Conservation (phyloP, 2,329 filamentous ascomycete genomes). For the Tothia fuscella region DNA sequence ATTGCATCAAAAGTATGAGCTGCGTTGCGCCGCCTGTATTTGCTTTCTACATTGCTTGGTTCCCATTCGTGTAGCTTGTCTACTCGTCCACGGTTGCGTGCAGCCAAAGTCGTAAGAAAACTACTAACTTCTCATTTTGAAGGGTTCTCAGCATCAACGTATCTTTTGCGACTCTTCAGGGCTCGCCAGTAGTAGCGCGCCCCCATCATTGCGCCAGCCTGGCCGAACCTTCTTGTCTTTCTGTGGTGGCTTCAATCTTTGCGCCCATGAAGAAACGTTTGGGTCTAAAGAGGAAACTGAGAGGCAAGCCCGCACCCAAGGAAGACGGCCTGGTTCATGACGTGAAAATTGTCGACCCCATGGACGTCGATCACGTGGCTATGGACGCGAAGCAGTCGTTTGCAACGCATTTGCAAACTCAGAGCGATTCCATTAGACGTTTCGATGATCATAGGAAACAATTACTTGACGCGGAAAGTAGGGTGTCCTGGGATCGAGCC, state of each 20-base stretch:
- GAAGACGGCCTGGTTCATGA: no score
- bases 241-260: neutral
- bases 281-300: conserved; percentile 1
- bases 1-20: no score
- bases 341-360: no score
- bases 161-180: conserved; percentile 1
- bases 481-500: conserved; percentile 3
- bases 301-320: neutral
- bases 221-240: neutral
- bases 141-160: no score
- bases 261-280: conserved; percentile 6
- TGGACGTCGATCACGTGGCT: neutral
- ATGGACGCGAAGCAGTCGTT: neutral
- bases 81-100: neutral
- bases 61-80: neutral
- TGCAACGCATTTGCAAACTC: neutral
- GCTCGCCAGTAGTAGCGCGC: conserved; percentile 1
- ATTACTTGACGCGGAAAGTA: no score
- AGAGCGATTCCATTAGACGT: no score
- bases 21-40: no score
- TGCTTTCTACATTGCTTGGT: neutral
- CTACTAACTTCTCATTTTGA: no score
- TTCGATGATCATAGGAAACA: no score
- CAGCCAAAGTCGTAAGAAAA: no score
- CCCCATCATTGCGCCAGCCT: neutral